Conservation (phyloP, 352 stramenopile species). For the Vaucheria bursata region DNA sequence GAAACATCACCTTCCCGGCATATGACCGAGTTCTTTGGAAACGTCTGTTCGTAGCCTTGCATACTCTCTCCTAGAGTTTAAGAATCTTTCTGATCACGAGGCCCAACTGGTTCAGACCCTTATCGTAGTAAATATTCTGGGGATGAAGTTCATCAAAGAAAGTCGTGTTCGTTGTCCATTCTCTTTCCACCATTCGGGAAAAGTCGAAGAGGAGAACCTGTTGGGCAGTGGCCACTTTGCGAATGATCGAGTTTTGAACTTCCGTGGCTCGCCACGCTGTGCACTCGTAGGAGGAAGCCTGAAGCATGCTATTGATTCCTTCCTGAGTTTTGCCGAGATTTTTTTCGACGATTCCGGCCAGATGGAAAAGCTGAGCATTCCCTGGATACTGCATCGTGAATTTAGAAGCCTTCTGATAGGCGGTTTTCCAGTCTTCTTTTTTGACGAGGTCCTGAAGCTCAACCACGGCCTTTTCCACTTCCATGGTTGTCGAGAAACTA, state of each 20-base stretch:
- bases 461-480: not conserved
- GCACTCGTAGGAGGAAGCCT: not conserved
- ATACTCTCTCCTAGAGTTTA: not conserved
- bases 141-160: not conserved
- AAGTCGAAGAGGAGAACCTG: not conserved
- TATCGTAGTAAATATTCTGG: constrained; percentile 1
- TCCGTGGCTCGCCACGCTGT: not conserved
- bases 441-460: not conserved
- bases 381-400: not conserved
- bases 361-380: not conserved
- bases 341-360: not conserved
- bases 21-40: not conserved
- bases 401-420: not conserved
- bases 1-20: not conserved
- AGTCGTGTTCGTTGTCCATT: not conserved
- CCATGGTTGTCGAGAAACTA: not conserved
- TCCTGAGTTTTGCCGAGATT: not conserved
- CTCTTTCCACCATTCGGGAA: not conserved
- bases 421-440: not conserved
- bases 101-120: not conserved
- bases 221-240: not conserved
- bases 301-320: not conserved
- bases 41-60: not conserved
- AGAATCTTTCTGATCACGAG: not conserved
- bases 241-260: not conserved